Conservation (phyloP, 202 grass and related monocot species). For the Elaeis oleifera region DNA sequence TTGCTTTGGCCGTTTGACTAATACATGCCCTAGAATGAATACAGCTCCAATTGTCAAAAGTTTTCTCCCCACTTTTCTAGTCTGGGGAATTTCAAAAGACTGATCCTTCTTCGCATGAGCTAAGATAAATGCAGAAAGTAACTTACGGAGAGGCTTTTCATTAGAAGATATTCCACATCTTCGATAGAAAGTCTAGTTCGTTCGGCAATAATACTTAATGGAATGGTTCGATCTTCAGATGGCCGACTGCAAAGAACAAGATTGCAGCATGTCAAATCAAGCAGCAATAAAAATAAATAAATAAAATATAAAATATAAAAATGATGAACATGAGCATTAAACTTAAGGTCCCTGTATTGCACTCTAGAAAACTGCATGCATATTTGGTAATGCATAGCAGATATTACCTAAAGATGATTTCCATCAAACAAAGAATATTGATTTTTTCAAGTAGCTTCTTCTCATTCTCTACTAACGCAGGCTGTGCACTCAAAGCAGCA, state of each 20-base stretch:
- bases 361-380: no score
- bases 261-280: neutral
- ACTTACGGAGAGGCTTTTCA: conserved; percentile 98
- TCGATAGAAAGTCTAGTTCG: conserved; percentile 69
- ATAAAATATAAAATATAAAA: neutral
- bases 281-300: conserved; percentile 9
- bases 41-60: no score
- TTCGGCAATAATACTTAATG: conserved; percentile 69
- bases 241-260: conserved; percentile 39
- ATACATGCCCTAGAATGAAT: no score
- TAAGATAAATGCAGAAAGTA: neutral
- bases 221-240: conserved; percentile 90
- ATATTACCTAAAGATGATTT: conserved; percentile 92
- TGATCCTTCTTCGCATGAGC: no score
- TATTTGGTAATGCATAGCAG: neutral
- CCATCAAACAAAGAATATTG: conserved; percentile 97
- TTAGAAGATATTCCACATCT: conserved; percentile 87
- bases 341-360: no score
- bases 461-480: conserved; percentile 78
- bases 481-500: conserved; percentile 77
- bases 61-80: no score
- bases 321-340: neutral
- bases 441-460: conserved; percentile 91
- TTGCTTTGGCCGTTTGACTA: no score
- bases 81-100: no score